Percentiles rank a stretch among this genome's conserved stretches.
Evolutionary conservation across 371 early-diverging fungal species (phyloP).

Genomic region (Cladochytrium tenue): DNA sequence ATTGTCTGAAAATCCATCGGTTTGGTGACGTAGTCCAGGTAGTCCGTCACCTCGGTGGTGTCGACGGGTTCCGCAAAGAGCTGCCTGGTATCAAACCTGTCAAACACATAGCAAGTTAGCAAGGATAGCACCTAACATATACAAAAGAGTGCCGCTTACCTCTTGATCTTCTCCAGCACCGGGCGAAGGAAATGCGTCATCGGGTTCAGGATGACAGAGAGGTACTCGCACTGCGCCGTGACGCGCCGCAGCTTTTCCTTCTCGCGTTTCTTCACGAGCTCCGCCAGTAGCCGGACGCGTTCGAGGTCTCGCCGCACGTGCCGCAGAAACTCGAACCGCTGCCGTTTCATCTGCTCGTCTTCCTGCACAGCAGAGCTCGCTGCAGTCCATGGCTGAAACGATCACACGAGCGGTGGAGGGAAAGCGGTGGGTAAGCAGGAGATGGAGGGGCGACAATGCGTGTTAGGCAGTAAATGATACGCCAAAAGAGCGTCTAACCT

Average conservation of each 20-base stretch:
- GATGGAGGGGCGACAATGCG: too few species aligned
- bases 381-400: slow-evolving; percentile 86
- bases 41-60: slow-evolving; percentile 79
- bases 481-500: slow-evolving; percentile 50
- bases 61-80: slow-evolving; percentile 71
- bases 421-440: background rate
- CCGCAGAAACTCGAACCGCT: slow-evolving; percentile 56
- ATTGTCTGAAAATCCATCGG: slow-evolving; percentile 77
- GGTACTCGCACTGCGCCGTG: slow-evolving; percentile 64
- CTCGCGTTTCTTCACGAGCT: slow-evolving; percentile 87
- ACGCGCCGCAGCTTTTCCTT: slow-evolving; percentile 71
- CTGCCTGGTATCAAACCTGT: slow-evolving; percentile 46
- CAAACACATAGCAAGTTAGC: background rate
- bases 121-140: background rate
- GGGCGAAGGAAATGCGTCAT: slow-evolving; percentile 65
- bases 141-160: slow-evolving; percentile 53
- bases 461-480: slow-evolving; percentile 1
- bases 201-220: slow-evolving; percentile 73
- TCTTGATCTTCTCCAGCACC: slow-evolving; percentile 65
- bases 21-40: slow-evolving; percentile 67
- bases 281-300: slow-evolving; percentile 79
- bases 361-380: slow-evolving; percentile 74
- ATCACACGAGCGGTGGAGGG: background rate
- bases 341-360: slow-evolving; percentile 74
- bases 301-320: slow-evolving; percentile 83